phyloP scores from a whole-genome alignment of 345 rosid species.

The Hypericum androsaemum region DNA sequence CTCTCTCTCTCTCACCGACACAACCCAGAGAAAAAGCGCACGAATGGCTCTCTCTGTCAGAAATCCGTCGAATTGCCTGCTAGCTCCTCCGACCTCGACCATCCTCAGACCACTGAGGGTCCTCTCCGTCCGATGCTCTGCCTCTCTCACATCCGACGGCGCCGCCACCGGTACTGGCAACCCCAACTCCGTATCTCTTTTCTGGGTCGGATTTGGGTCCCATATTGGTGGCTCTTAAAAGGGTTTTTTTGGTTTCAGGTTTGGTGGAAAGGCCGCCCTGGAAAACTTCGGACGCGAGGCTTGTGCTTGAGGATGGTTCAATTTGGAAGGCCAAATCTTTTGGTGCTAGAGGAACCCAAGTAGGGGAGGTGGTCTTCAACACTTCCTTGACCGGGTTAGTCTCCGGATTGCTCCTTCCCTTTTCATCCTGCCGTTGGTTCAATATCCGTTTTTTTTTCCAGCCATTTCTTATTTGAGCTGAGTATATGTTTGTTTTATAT shows the following conservation, averaged over 20 bases:
- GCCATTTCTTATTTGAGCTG: too few species aligned
- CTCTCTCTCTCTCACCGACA: too few species aligned
- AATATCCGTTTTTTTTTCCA: too few species aligned
- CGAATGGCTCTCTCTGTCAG: conserved; percentile 1
- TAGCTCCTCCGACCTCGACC: not conserved
- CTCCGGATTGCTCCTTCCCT: too few species aligned
- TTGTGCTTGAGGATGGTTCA: conserved; percentile 91
- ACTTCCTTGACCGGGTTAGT: conserved; percentile 87
- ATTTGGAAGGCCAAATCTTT: conserved; percentile 91
- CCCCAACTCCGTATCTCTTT: not conserved
- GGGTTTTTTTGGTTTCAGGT: conserved; percentile 19
- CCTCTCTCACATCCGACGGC: conserved; percentile 31
- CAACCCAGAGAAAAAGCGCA: too few species aligned
- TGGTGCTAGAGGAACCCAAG: conserved; percentile 88
- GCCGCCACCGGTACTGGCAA: too few species aligned
- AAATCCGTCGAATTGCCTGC: not conserved
- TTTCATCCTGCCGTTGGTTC: too few species aligned
- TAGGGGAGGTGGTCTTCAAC: conserved; percentile 93
- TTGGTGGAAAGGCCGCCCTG: too few species aligned
- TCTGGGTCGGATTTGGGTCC: too few species aligned
- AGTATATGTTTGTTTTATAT: too few species aligned
- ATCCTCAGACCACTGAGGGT: conserved; percentile 12
- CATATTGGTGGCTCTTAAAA: too few species aligned
- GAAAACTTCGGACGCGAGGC: conserved; percentile 73
- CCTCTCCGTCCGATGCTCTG: conserved; percentile 48